phyloP scores from a whole-genome alignment of 345 rosid genomes.

The Anacardium occidentale region DNA sequence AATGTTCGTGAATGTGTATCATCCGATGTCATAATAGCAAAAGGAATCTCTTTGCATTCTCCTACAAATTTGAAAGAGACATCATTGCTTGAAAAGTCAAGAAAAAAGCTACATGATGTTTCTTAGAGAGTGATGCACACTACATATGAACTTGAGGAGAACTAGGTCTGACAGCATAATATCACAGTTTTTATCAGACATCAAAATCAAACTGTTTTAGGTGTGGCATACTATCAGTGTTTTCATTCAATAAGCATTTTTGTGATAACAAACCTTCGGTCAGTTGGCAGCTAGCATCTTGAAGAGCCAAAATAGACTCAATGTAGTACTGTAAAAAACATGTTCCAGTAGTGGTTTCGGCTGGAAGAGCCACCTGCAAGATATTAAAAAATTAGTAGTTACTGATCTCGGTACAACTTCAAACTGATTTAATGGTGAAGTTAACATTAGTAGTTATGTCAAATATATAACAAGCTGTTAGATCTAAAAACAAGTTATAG shows the following conservation, averaged over 20 bases:
- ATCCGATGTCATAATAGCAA: constrained; percentile 94
- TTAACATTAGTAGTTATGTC: not conserved
- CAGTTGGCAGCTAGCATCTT: constrained; percentile 64
- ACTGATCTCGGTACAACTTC: constrained; percentile 11
- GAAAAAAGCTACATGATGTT: not conserved
- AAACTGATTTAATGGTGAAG: not conserved
- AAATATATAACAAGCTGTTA: not conserved
- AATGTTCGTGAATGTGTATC: constrained; percentile 79
- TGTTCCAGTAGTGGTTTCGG: constrained; percentile 81
- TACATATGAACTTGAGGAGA: not conserved
- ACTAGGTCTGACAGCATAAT: not conserved
- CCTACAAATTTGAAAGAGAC: constrained; percentile 37
- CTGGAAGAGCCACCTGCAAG: constrained; percentile 88
- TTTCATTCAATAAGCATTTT: not conserved
- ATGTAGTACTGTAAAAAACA: constrained; percentile 85
- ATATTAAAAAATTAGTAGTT: constrained; percentile 14
- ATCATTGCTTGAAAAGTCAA: constrained; percentile 12
- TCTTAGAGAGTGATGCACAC: not conserved
- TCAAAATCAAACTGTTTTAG: not conserved
- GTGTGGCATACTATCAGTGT: not conserved
- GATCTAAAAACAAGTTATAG: not conserved
- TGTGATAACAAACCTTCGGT: constrained; percentile 52
- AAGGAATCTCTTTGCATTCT: constrained; percentile 63
- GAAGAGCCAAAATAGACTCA: constrained; percentile 82
- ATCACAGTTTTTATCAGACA: not conserved